Conservation (phyloP, 1,139 yeast genomes). For the Blastobotrys niveus region DNA sequence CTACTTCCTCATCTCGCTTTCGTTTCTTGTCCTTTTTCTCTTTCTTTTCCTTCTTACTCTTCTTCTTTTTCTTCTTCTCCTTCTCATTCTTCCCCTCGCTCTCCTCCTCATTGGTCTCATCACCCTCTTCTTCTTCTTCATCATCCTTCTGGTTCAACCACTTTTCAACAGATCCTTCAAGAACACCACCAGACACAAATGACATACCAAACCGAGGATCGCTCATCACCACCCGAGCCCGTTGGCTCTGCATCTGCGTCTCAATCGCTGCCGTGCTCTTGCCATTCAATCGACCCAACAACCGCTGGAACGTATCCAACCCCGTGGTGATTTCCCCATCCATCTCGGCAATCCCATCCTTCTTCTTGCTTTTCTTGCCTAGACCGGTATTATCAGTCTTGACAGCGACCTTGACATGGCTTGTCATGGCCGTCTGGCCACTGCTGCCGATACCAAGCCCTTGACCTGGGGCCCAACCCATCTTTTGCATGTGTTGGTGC, state of each 20-base stretch:
- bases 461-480: conserved; percentile 90
- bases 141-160: conserved; percentile 23
- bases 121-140: background rate
- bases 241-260: conserved; percentile 26
- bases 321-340: conserved; percentile 86
- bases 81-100: no score
- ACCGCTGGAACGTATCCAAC: conserved; percentile 84
- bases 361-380: conserved; percentile 69
- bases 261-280: conserved; percentile 30
- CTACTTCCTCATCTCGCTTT: conserved; percentile 25
- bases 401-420: conserved; percentile 75
- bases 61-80: conserved; percentile 28
- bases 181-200: conserved; percentile 77
- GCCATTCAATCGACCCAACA: conserved; percentile 70
- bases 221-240: conserved; percentile 48
- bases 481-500: conserved; percentile 68
- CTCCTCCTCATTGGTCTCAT: conserved; percentile 32
- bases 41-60: conserved; percentile 31
- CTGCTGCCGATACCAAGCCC: conserved; percentile 67
- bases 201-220: conserved; percentile 82
- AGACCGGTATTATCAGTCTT: conserved; percentile 81
- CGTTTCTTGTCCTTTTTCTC: conserved; percentile 31
- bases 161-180: conserved; percentile 81
- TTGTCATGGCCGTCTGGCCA: conserved; percentile 50
- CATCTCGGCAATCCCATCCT: conserved; percentile 47